These are phyloP conservation scores for Pichia sp. DNA, from an alignment of 1,139 yeast species.

Conservation along the genomic window DNA sequence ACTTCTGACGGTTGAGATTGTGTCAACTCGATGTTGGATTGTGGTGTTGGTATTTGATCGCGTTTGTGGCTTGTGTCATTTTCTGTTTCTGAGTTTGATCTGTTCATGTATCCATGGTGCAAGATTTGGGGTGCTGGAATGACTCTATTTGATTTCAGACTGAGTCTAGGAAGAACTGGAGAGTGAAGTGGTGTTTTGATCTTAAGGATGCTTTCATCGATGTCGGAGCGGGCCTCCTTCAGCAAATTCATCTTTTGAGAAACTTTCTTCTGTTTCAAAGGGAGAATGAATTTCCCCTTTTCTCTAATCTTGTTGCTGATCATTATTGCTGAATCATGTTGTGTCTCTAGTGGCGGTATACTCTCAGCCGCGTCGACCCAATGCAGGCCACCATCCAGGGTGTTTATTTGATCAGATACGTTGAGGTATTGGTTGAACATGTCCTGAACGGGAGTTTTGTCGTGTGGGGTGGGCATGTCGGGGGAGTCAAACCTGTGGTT, in stretches of 20 bases:
- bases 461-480: background rate
- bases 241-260: background rate
- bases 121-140: background rate
- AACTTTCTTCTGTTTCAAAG: conserved; percentile 4
- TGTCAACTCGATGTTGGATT: background rate
- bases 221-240: background rate
- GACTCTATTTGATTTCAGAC: background rate
- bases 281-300: background rate
- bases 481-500: background rate
- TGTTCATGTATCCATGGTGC: background rate
- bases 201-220: background rate
- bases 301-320: background rate
- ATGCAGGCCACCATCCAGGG: background rate
- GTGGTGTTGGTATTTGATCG: background rate
- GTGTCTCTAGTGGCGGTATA: background rate
- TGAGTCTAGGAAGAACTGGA: background rate
- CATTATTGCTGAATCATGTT: background rate
- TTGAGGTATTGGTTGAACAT: background rate
- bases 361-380: background rate
- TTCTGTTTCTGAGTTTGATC: background rate
- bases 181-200: background rate
- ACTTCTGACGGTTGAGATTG: background rate
- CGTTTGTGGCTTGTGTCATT: background rate
- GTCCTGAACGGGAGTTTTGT: background rate
- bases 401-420: background rate